Base-by-base conservation (phyloP, 306 rosid species). In the Lathyrus tuberosus region DNA sequence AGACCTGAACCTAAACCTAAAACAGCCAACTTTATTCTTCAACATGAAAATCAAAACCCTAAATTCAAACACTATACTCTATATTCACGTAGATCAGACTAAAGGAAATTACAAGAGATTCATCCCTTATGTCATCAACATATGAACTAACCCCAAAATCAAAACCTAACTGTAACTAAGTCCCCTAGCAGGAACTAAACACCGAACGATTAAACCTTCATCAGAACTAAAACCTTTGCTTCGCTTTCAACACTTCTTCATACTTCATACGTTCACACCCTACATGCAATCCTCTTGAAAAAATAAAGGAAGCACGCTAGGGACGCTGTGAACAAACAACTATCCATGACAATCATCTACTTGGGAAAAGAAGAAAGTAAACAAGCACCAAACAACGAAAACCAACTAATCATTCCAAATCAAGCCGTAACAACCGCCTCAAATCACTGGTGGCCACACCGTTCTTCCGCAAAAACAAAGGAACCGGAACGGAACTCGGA, bases 401-500 rank as follows among this genome's bases (percentile, higher is more conserved):
- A 71, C 18, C 72, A 61, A 63, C 37, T 64, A 53, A 49, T 77
- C 69, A 78, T 52, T 70, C 76, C 67, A 62, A 68, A 86, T 88
- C 89, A 53, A 87, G 90, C 6, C 87, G 69, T 49, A 87, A 66
- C 81, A 92, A 56, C 72, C 86, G 81, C 67, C 87, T 82, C 44
- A 87, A 73, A 57, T 83, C 86, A 41, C 62, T 72, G 15, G 89
- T 86, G 11, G 95, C 90, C 0, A 80, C 57, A 0, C 82, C 80
- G 63, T 84, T 86, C 80, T 76, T 86, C 14, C 79, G 84, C 38
- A 86, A 18, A 71, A 88, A 89, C 0, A 65, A 78, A 0, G 98
- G 98, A 10, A 85, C 63, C 1, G 96, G 96, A 53, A 92, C 84
- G 5, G 87, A 90, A 62, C 91, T 86, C 5, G 98, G 96, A 0